Conservation (phyloP, 169 alveolate genomes). For the Plasmodium cynomolgi region DNA sequence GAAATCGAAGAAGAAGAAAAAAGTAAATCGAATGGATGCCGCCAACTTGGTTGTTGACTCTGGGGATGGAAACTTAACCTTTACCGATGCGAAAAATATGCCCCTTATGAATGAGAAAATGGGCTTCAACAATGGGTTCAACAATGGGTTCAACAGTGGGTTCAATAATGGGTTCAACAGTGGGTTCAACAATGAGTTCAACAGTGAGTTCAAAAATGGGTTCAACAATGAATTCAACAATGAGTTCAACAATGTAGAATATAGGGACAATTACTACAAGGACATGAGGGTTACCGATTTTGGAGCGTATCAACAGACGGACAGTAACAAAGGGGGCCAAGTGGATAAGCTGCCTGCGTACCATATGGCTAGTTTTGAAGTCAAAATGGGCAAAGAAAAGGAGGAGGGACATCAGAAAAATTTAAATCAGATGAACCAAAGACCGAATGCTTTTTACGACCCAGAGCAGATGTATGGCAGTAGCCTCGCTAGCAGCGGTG, state of each 20-base stretch:
- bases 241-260: background rate
- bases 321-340: background rate
- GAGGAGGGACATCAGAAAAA: background rate
- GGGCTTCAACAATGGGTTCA: background rate
- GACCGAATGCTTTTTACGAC: background rate
- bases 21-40: background rate
- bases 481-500: background rate
- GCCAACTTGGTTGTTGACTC: background rate
- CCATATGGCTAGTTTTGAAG: background rate
- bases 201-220: too few species aligned
- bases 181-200: too few species aligned
- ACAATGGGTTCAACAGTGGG: too few species aligned
- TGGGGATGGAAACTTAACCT: background rate
- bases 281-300: background rate
- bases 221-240: background rate
- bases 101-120: background rate
- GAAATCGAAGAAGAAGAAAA: background rate
- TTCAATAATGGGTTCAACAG: too few species aligned
- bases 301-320: background rate
- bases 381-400: slow-evolving; percentile 1
- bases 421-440: background rate
- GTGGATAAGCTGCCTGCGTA: background rate
- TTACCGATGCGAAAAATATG: background rate
- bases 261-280: background rate
- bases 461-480: background rate